phyloP scores from a whole-genome alignment of 257 asterid species.

The Primulina eburnea region DNA sequence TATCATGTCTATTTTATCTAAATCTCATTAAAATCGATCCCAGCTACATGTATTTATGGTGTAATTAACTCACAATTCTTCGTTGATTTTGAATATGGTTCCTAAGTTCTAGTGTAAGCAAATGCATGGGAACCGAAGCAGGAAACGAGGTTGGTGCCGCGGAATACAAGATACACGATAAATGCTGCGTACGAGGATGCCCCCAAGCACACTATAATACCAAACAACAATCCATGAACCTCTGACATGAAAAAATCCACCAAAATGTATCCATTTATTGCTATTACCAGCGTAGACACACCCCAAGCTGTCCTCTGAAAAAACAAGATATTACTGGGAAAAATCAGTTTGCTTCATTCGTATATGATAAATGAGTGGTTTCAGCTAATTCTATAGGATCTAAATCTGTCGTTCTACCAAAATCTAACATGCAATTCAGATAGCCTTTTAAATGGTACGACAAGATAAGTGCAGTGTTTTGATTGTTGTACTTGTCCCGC shows the following conservation, averaged over 20 bases:
- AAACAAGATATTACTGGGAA: background rate
- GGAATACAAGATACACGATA: slow-evolving; percentile 52
- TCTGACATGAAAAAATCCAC: slow-evolving; percentile 58
- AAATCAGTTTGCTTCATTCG: too few species aligned
- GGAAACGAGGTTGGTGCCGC: slow-evolving; percentile 28
- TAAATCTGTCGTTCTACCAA: background rate
- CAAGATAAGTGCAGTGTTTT: too few species aligned
- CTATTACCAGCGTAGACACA: slow-evolving; percentile 58
- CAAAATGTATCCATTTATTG: slow-evolving; percentile 65
- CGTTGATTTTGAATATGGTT: background rate
- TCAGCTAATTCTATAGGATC: background rate
- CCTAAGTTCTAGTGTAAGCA: slow-evolving; percentile 36
- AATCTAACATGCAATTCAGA: background rate
- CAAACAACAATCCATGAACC: slow-evolving; percentile 51
- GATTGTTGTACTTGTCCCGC: too few species aligned
- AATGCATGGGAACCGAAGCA: slow-evolving; percentile 40
- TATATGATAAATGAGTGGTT: too few species aligned
- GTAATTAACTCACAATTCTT: background rate
- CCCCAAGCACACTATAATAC: slow-evolving; percentile 33
- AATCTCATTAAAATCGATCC: background rate
- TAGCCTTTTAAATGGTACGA: too few species aligned
- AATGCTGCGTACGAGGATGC: slow-evolving; percentile 49
- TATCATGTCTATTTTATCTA: background rate
- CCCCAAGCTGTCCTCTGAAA: slow-evolving; percentile 60
- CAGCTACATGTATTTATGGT: background rate